phyloP scores from a whole-genome alignment of 768 basidiomycete genomes.

The Steccherinum ochraceum region DNA sequence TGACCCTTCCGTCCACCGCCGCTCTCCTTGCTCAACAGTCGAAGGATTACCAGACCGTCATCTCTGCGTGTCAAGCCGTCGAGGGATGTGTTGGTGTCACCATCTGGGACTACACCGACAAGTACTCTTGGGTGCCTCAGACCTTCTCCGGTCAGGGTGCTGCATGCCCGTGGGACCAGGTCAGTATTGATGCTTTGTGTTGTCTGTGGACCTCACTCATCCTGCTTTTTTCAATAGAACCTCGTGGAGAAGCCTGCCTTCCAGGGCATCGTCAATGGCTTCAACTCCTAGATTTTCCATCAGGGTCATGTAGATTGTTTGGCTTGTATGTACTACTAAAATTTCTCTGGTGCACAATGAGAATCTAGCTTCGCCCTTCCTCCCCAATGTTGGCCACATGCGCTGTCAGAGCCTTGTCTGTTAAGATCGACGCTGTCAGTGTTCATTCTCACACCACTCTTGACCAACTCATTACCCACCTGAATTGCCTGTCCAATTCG shows the following conservation, averaged over 20 bases:
- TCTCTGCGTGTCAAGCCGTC: constrained; percentile 44
- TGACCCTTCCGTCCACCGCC: constrained; percentile 45
- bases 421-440: too few relatives aligned
- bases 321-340: too few relatives aligned
- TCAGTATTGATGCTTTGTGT: constrained; percentile 8
- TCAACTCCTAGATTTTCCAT: background rate
- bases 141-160: constrained; percentile 30
- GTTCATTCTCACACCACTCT: too few relatives aligned
- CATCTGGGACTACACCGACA: constrained; percentile 38
- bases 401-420: too few relatives aligned
- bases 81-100: constrained; percentile 30
- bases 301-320: background rate
- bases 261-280: constrained; percentile 1
- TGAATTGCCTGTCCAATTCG: too few relatives aligned
- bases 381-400: too few relatives aligned
- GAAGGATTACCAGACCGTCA: constrained; percentile 50
- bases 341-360: too few relatives aligned
- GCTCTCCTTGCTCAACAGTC: constrained; percentile 48
- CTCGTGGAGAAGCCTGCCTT: constrained; percentile 5
- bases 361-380: too few relatives aligned
- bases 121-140: constrained; percentile 31
- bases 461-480: too few relatives aligned
- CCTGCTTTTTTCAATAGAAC: background rate
- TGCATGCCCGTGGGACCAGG: constrained; percentile 23
- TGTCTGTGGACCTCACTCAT: background rate